Evolutionary conservation across 169 alveolate species (phyloP).

Genomic region (Eimeria maxima): DNA sequence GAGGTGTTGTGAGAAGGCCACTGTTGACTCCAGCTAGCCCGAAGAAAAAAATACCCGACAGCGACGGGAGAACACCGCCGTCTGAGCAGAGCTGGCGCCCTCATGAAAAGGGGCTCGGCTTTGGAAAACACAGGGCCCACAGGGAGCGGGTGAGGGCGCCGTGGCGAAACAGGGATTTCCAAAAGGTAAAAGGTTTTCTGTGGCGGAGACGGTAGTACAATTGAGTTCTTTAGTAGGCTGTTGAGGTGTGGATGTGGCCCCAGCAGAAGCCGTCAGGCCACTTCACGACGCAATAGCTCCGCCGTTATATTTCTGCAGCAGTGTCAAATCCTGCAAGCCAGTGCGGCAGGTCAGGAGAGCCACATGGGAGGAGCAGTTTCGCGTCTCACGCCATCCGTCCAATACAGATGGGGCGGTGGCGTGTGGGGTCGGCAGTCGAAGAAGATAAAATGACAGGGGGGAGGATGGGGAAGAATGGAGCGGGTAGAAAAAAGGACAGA

Average conservation of each 20-base stretch:
- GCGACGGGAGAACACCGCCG: constrained; percentile 65
- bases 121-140: constrained; percentile 35
- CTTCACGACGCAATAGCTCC: not conserved
- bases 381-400: constrained; percentile 28
- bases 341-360: not conserved
- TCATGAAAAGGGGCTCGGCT: constrained; percentile 21
- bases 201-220: constrained; percentile 3
- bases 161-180: not conserved
- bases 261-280: not conserved
- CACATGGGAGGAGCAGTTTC: constrained; percentile 30
- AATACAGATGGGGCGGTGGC: constrained; percentile 48
- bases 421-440: constrained; percentile 6
- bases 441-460: constrained; percentile 4
- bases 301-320: not conserved
- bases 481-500: not conserved
- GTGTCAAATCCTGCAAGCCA: constrained; percentile 4
- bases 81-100: constrained; percentile 73
- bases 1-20: constrained; percentile 41
- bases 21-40: constrained; percentile 81
- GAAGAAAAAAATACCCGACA: constrained; percentile 59
- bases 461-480: not conserved
- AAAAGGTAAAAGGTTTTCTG: constrained; percentile 3
- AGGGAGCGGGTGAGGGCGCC: constrained; percentile 23
- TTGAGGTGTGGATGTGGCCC: not conserved
- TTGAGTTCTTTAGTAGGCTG: not conserved